These are phyloP conservation scores for Botrytis elliptica DNA, from an alignment of 2,329 filamentous ascomycete genomes.

Conservation along the genomic window DNA sequence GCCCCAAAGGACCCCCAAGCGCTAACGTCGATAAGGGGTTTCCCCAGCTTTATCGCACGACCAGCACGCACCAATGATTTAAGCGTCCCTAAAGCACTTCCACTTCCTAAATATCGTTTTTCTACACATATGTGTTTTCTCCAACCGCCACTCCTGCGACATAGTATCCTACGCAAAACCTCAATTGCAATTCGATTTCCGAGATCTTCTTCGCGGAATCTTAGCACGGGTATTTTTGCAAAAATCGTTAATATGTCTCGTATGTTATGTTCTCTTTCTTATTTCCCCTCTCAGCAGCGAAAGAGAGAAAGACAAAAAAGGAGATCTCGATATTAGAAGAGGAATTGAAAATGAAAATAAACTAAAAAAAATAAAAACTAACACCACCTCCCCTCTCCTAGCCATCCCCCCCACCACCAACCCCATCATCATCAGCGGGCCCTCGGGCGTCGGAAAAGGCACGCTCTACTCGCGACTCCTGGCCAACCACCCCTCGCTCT, in stretches of 20 bases:
- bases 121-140: constrained; percentile 22
- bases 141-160: constrained; percentile 6
- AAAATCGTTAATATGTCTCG: constrained; percentile 25
- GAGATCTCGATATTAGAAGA: neutral
- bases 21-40: constrained; percentile 11
- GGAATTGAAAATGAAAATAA: neutral
- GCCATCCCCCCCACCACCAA: constrained; percentile 27
- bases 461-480: constrained; percentile 75
- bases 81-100: neutral
- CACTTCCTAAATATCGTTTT: neutral
- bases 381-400: constrained; percentile 12
- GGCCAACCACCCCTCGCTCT: constrained; percentile 53
- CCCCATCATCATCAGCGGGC: constrained; percentile 77
- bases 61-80: constrained; percentile 4
- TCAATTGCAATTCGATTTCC: no score
- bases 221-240: no score
- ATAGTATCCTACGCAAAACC: neutral
- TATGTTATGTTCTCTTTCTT: constrained; percentile 30
- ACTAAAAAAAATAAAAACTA: neutral
- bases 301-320: no score
- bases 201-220: neutral
- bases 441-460: constrained; percentile 77
- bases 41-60: constrained; percentile 16
- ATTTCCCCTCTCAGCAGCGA: no score
- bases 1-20: neutral